Base-by-base conservation (phyloP, 768 basidiomycete species). In the Podaxis sp. region DNA sequence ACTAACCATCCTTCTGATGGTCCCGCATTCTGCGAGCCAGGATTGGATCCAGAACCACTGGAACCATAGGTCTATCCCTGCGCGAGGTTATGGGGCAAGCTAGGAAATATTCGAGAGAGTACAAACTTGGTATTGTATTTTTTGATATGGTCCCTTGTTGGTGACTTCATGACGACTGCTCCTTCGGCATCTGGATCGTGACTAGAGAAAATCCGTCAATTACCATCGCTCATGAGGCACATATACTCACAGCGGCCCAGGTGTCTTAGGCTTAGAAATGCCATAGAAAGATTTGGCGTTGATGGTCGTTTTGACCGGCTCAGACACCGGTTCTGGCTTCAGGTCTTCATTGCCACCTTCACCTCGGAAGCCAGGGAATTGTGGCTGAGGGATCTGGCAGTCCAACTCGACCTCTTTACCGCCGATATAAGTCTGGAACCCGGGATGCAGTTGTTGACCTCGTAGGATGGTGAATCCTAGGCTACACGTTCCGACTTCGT, bases 41-140 rank as follows among this genome's bases (percentile, higher is more conserved):
- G n/a, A 91, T 76, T 1, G 96, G 96, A 71, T 99, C 96, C 30
- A 99, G 72, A 2, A 99, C 96, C 3, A 99, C 96, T 58, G 88
- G 84, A 11, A 92, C 83, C 11, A 95, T 72, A 4, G 87, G 80
- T 12, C 83, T 68, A 59, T 83, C 79, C 71, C 93, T 95, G 58
- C 15, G 30, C 17, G 40, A 28, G 17, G 20, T 66, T 24, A 56
- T 64, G 37, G 40, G 2, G 59, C 60, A 40, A 68, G 22, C 12
- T 10, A 51, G 49, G 37, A 58, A 30, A 51, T 17, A 55, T 17
- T 54, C 46, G 41, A 11, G 51, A 33, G 37, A 55, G 48, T 50
- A 59, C 71, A 22, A 57, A 93, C 92, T 86, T 89, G 71, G 85
- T 88, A 73, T 93, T 94, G 69, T 81, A 86, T 67, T 78, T 82